A percentile compares a stretch with the other conserved stretches of the same genome.
These are phyloP conservation scores for Pisolithus sp. DNA, from an alignment of 768 basidiomycete species.

Conservation along the genomic window DNA sequence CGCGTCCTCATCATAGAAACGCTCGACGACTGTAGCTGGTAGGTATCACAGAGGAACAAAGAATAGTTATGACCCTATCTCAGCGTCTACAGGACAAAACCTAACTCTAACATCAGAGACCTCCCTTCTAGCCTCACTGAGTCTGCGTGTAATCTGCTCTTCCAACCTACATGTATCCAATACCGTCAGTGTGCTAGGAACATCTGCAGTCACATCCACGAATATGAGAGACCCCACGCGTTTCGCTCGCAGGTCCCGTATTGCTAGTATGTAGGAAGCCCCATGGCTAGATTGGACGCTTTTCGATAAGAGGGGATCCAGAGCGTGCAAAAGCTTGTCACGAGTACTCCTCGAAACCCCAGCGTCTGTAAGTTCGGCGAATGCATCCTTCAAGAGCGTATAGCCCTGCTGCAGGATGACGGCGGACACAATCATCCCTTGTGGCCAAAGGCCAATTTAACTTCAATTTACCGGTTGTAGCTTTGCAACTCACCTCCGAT, in stretches of 20 bases:
- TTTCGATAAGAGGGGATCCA: slow-evolving; percentile 48
- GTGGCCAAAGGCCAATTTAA: background rate
- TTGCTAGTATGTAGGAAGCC: slow-evolving; percentile 32
- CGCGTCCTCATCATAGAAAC: background rate
- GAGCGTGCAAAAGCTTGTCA: slow-evolving; percentile 44
- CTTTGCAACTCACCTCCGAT: slow-evolving; percentile 65
- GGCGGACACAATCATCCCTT: slow-evolving; percentile 83
- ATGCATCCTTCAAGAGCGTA: slow-evolving; percentile 57
- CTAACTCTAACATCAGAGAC: slow-evolving; percentile 66
- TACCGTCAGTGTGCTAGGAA: slow-evolving; percentile 55
- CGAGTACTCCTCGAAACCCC: slow-evolving; percentile 58
- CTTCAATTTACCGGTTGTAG: background rate
- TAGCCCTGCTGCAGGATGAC: slow-evolving; percentile 81
- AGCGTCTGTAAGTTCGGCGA: slow-evolving; percentile 80
- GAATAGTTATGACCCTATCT: slow-evolving; percentile 2
- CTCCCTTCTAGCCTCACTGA: slow-evolving; percentile 56
- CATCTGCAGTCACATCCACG: slow-evolving; percentile 75
- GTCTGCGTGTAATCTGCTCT: slow-evolving; percentile 44
- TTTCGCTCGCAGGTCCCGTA: slow-evolving; percentile 60
- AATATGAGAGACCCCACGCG: slow-evolving; percentile 76
- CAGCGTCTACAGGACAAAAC: slow-evolving; percentile 42
- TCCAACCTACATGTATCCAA: slow-evolving; percentile 56
- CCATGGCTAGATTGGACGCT: slow-evolving; percentile 13
- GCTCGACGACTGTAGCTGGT: too few species aligned
- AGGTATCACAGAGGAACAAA: background rate